phyloP scores from a whole-genome alignment of 768 basidiomycete genomes.

The Leccinum sublutescens region DNA sequence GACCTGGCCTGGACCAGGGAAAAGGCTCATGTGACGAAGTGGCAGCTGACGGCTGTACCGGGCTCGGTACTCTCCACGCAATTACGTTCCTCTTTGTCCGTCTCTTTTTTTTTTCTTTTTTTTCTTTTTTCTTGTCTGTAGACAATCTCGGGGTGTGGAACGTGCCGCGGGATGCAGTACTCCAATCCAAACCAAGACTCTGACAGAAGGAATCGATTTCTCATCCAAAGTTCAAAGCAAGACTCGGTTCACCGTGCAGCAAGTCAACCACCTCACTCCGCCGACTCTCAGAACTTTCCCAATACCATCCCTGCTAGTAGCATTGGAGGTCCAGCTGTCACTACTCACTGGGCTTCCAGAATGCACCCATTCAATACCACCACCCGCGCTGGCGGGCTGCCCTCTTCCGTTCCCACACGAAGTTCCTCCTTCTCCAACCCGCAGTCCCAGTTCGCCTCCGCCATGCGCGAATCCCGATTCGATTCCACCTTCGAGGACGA shows the following conservation, averaged over 20 bases:
- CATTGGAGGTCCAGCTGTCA: conserved; percentile 33
- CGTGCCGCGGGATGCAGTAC: conserved; percentile 25
- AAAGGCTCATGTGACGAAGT: conserved; percentile 7
- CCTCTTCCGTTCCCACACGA: conserved; percentile 60
- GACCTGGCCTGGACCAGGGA: neutral
- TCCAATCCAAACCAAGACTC: conserved; percentile 30
- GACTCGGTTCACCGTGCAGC: conserved; percentile 55
- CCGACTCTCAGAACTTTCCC: conserved; percentile 45
- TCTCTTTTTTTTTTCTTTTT: neutral
- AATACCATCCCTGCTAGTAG: conserved; percentile 50
- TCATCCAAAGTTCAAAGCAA: conserved; percentile 37
- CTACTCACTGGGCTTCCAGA: conserved; percentile 44
- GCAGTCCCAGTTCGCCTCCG: conserved; percentile 56
- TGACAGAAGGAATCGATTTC: conserved; percentile 63
- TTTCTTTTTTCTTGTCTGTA: neutral
- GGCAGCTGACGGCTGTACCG: conserved; percentile 14
- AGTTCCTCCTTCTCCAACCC: conserved; percentile 67
- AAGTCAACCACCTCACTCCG: conserved; percentile 63
- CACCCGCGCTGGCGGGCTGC: conserved; percentile 29
- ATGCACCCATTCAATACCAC: conserved; percentile 45
- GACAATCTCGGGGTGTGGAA: neutral
- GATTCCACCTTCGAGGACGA: conserved; percentile 82
- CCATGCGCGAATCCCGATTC: conserved; percentile 67
- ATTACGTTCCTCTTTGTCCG: neutral
- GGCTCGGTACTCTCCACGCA: neutral